Evolutionary conservation across 352 stramenopile species (phyloP), one percentile per base, ranked within the genome.

Genomic region (Plasmopara halstedii): DNA sequence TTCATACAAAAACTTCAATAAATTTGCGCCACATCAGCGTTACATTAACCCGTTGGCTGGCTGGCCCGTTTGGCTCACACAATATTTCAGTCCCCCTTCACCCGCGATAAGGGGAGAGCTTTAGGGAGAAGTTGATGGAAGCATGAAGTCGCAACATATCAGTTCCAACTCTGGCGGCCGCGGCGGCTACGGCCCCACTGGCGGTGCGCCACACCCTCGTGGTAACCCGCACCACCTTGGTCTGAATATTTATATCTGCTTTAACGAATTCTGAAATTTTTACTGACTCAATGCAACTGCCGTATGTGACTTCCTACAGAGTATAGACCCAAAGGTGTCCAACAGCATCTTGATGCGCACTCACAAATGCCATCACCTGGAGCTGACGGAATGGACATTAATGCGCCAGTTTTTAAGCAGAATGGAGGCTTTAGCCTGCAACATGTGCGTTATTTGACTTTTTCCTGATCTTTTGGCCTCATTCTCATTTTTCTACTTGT

Each of bases 101-200:
- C 40, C 31, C 29, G 45, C 33, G 40, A 46, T 38, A 57, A 69
- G 46, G 59, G 59, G 55, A 64, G 60, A 65, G 58, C 64, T 49
- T 61, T 41, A 37, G 32, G 26, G 39, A 50, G 43, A 40, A 38
- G 53, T 80, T 39, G 49, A 81, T 77, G 69, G 56, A 67, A 73
- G 62, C 39, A 75, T 72, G 70, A 83, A 79, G 59, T 50, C 64
- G 40, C 67, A 77, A 29, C 64, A 78, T 43, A 34, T 42, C 41
- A 74, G 42, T 58, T 53, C 42, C 48, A 55, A 51, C 29, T 31
- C 58, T 36, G 48, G 52, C 38, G 48, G 52, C 32, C 46, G 44
- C 25, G 47, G 53, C 42, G 43, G 49, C 58, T 79, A 71, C 51
- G 56, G 53, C 47, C 42, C 43, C 27, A 58, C 23, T 48, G 14